Conservation (phyloP, 2,329 filamentous ascomycete genomes). For the Scedosporium dehoogii region DNA sequence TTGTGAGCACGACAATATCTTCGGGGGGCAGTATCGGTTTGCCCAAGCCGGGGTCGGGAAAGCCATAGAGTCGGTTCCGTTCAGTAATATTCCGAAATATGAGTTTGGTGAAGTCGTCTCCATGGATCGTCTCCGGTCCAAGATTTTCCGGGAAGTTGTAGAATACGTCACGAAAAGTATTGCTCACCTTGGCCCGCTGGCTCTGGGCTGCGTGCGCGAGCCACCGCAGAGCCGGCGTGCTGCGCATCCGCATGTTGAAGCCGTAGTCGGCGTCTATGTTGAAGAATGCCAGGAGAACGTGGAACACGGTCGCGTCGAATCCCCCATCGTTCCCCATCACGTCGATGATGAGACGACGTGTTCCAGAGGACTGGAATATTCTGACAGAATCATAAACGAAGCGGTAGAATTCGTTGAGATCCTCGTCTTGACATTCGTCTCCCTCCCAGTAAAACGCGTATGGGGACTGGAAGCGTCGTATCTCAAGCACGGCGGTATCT, state of each 20-base stretch:
- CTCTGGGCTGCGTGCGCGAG: background rate
- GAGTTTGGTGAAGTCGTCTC: background rate
- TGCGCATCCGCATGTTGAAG: background rate
- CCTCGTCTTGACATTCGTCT: background rate
- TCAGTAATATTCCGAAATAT: background rate
- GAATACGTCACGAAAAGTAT: background rate
- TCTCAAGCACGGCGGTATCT: background rate
- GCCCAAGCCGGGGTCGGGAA: no score
- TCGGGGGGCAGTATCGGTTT: background rate
- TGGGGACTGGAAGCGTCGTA: background rate
- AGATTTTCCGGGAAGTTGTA: background rate
- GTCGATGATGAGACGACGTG: slow-evolving; percentile 55
- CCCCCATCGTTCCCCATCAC: slow-evolving; percentile 53
- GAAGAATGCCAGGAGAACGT: background rate
- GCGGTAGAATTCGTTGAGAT: background rate
- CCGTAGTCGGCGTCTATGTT: background rate
- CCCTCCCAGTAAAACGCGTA: background rate
- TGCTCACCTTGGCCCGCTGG: background rate
- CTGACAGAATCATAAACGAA: background rate
- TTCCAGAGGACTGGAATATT: slow-evolving; percentile 26
- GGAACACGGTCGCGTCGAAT: slow-evolving; percentile 18
- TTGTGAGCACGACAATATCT: slow-evolving; percentile 14
- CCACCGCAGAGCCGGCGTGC: background rate
- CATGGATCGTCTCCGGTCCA: background rate
- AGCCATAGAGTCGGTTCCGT: background rate